Conservation (phyloP, 495 filamentous ascomycete species). For the Penicillium silybi region DNA sequence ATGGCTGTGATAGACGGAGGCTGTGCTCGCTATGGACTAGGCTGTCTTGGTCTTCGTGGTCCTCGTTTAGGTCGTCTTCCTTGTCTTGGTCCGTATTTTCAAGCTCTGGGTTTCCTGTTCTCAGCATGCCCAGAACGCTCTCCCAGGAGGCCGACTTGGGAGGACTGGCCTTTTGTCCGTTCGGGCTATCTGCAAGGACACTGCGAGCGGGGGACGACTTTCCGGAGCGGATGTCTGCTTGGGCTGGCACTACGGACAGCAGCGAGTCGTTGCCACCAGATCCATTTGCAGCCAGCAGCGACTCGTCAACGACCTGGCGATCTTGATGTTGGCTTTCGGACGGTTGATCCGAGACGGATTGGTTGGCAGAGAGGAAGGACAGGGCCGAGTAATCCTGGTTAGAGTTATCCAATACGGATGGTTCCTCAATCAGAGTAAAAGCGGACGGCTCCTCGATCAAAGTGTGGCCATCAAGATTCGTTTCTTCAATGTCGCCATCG, state of each 20-base stretch:
- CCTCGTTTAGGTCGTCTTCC: constrained; percentile 1
- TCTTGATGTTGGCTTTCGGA: constrained; percentile 8
- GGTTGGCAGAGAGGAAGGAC: constrained; percentile 21
- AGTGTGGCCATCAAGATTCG: constrained; percentile 22
- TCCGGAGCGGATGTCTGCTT: background rate
- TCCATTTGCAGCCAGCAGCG: background rate
- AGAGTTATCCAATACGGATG: constrained; percentile 1
- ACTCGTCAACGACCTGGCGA: constrained; percentile 19
- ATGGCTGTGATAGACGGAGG: constrained; percentile 10
- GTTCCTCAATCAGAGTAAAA: background rate
- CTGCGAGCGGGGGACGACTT: constrained; percentile 2
- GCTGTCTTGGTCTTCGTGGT: constrained; percentile 6
- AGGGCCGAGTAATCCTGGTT: constrained; percentile 15
- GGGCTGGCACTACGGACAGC: constrained; percentile 6
- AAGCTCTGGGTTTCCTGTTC: constrained; percentile 16
- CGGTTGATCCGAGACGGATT: constrained; percentile 8
- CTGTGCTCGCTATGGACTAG: constrained; percentile 13
- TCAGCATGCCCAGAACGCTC: constrained; percentile 1
- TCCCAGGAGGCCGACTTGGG: constrained; percentile 1
- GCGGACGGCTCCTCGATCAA: constrained; percentile 16
- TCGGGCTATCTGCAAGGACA: background rate
- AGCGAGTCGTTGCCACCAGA: constrained; percentile 13
- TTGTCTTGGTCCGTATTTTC: constrained; percentile 13
- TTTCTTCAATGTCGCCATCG: constrained; percentile 1
- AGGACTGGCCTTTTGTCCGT: background rate